A percentile compares a stretch with the other conserved stretches of the same genome.
These are phyloP conservation scores for Discostella stelligera DNA, from an alignment of 352 stramenopile genomes.

Conservation along the genomic window DNA sequence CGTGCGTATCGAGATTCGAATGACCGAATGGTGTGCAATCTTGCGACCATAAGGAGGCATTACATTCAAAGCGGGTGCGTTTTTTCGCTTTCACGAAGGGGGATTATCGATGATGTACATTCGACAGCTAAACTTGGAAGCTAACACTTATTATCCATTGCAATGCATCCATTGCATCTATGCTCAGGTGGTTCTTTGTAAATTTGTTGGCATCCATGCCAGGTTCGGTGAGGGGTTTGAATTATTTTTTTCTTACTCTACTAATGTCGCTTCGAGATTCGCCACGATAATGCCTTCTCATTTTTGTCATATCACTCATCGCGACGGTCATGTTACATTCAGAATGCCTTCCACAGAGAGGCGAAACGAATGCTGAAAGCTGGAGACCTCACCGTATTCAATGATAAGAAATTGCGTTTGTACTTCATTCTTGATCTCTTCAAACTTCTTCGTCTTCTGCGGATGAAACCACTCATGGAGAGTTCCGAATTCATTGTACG, in stretches of 20 bases:
- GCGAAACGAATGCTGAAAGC: background rate
- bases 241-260: too few relatives aligned
- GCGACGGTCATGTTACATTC: background rate
- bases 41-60: slow-evolving; percentile 34
- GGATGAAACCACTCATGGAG: slow-evolving; percentile 36
- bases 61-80: slow-evolving; percentile 38
- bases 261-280: background rate
- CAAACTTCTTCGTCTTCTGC: slow-evolving; percentile 41
- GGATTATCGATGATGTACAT: too few relatives aligned
- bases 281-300: background rate
- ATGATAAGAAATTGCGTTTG: background rate
- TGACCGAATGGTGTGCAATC: slow-evolving; percentile 40
- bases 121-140: background rate
- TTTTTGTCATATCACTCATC: background rate
- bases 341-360: background rate
- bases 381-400: background rate
- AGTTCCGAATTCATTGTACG: slow-evolving; percentile 22
- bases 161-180: background rate
- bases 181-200: slow-evolving; percentile 34
- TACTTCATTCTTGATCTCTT: slow-evolving; percentile 36
- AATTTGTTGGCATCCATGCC: slow-evolving; percentile 44
- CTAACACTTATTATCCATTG: background rate
- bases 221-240: slow-evolving; percentile 14
- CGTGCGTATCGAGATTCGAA: slow-evolving; percentile 46
- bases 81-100: too few relatives aligned